Evolutionary conservation across 2,329 filamentous ascomycete species (phyloP).

Genomic region (Microsporum canis): DNA sequence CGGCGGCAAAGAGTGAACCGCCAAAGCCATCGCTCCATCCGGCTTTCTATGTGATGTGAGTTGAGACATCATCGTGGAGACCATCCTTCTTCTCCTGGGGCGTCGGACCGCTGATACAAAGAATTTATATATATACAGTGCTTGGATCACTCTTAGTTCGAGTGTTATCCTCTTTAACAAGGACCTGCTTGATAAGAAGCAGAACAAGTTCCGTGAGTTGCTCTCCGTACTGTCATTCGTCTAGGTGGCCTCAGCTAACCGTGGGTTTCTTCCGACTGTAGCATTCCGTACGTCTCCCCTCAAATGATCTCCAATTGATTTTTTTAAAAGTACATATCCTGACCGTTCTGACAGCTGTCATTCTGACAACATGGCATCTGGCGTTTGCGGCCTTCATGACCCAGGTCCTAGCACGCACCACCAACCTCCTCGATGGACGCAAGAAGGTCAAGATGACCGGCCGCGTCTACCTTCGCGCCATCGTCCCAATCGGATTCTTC

Average conservation of each 20-base stretch:
- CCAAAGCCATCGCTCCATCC: constrained; percentile 60
- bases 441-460: constrained; percentile 97
- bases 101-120: too few species aligned
- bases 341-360: constrained; percentile 31
- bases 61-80: not conserved
- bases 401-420: constrained; percentile 82
- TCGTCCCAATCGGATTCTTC: constrained; percentile 88
- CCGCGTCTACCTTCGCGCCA: constrained; percentile 80
- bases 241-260: constrained; percentile 3
- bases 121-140: constrained; percentile 38
- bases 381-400: constrained; percentile 89
- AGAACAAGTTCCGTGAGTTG: constrained; percentile 56
- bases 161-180: constrained; percentile 99
- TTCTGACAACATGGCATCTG: constrained; percentile 94
- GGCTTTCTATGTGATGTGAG: constrained; percentile 67
- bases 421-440: constrained; percentile 77
- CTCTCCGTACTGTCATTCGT: not conserved
- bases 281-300: constrained; percentile 36
- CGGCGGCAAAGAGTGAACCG: constrained; percentile 57
- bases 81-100: too few species aligned
- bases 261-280: constrained; percentile 12
- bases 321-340: constrained; percentile 1
- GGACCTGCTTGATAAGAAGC: constrained; percentile 77
- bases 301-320: not conserved
- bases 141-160: constrained; percentile 87